Conservation (phyloP, 2,329 filamentous ascomycete species). For the Colletotrichum sp. region DNA sequence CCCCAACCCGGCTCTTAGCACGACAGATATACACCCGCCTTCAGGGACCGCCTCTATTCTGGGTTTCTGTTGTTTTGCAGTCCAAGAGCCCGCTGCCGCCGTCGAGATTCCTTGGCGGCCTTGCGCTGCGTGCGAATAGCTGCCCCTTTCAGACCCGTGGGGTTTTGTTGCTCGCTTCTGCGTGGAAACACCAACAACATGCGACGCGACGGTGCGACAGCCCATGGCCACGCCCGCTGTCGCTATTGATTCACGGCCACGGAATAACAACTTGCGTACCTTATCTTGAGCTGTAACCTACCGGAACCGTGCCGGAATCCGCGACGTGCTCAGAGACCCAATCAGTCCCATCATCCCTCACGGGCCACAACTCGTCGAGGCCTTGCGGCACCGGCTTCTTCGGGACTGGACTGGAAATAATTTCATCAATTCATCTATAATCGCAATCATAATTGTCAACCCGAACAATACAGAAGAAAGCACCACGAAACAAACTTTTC, state of each 20-base stretch:
- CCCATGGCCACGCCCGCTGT: not conserved
- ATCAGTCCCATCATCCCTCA: not conserved
- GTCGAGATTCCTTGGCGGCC: not conserved
- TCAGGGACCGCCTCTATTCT: not conserved
- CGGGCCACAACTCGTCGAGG: not conserved
- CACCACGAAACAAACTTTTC: slow-evolving; percentile 14
- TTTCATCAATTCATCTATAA: not conserved
- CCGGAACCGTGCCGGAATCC: not conserved
- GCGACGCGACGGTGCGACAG: not conserved
- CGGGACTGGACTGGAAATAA: not conserved
- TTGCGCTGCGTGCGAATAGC: not conserved
- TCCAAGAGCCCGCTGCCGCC: not conserved
- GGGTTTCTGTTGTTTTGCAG: not conserved
- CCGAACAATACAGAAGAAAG: not conserved
- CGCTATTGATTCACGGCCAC: not conserved
- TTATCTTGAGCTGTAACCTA: not conserved
- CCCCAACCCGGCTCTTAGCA: not conserved
- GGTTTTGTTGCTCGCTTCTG: not conserved
- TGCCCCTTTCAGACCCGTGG: not conserved
- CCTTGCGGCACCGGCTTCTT: not conserved
- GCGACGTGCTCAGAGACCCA: not conserved
- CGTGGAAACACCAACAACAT: not conserved
- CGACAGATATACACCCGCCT: not conserved
- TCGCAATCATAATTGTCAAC: not conserved
- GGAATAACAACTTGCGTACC: not conserved